Evolutionary conservation across 768 basidiomycete genomes (phyloP), one percentile per base, ranked within the genome.

Genomic region (Suillus discolor): DNA sequence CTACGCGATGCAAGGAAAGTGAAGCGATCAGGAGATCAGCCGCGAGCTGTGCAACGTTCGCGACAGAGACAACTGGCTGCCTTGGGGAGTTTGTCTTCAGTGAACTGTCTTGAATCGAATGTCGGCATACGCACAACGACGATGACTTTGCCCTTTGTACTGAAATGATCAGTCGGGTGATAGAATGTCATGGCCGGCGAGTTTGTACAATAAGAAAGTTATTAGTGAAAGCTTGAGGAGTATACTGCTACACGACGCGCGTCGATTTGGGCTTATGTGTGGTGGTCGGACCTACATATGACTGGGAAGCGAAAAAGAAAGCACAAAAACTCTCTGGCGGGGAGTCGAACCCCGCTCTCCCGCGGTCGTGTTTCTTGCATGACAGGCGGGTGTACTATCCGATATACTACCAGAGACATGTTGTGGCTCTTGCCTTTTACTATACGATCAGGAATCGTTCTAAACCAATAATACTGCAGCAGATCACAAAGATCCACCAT

Each of bases 11-110:
- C 25, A 95, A 81, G 38, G 80, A 81, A 57, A 92, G 79, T 2
- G 89, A 88, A 6, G 89, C 76, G 67, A 93, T 88, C 66, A 95
- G 78, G 20, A 95, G 78, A 76, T 95, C 93, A 12, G 80, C 87
- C 0, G 92, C 86, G 15, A 95, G 82, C 71, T 95, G 93, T n/a
- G 87, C 82, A 51, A 94, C 84, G 78, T 94, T 94, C 57, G 90
- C 93, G 13, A 87, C 85, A 6, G 93, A 93, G 13, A 94, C 91
- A 53, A 93, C 72, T 41, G 93, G 92, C 85, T 87, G 63, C 47
- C 69, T 68, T 74, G 71, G 47, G 51, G 57, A 39, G 8, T 18
- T 23, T 61, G 34, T 47, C 45, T 64, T 62, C 53, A 54, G 53
- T 31, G 53, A 65, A 62, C n/a, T 53, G 57, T 16, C 62, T 23